These are phyloP conservation scores for Penicillium longicatenatum DNA, from an alignment of 495 filamentous ascomycete species.

Conservation along the genomic window DNA sequence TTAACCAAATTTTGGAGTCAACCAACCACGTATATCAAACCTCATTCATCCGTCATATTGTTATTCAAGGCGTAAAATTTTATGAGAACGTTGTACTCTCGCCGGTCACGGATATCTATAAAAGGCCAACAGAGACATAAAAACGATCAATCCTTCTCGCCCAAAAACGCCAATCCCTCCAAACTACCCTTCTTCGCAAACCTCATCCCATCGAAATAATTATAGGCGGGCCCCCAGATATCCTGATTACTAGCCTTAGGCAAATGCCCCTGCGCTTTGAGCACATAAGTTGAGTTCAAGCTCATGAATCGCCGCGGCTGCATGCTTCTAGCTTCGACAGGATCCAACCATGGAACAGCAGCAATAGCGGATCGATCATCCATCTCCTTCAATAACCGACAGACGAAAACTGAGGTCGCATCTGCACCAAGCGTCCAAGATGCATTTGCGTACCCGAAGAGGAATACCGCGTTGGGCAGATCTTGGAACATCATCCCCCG, in stretches of 20 bases:
- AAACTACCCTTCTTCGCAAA: background rate
- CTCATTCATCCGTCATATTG: background rate
- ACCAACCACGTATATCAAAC: background rate
- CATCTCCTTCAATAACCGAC: constrained; percentile 31
- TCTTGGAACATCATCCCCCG: constrained; percentile 61
- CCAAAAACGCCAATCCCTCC: background rate
- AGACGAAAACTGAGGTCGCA: constrained; percentile 48
- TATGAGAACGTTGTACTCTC: too few relatives aligned
- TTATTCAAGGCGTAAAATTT: background rate
- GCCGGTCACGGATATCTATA: background rate
- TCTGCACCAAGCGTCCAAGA: constrained; percentile 64
- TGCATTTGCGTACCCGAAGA: constrained; percentile 59
- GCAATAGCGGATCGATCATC: background rate
- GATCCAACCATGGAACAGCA: background rate
- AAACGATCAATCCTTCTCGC: background rate
- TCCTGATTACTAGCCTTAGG: background rate
- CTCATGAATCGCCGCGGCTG: background rate
- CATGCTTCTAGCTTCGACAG: background rate
- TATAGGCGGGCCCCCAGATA: background rate
- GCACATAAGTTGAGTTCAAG: background rate
- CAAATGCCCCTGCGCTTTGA: background rate
- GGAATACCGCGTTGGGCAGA: constrained; percentile 55
- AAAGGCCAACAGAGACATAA: background rate
- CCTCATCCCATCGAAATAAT: background rate
- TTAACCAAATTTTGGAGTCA: too few relatives aligned